A percentile compares a stretch with the other conserved stretches of the same genome.
Conservation (phyloP, 1,139 yeast genomes). For the Yamadazyma oceani region DNA sequence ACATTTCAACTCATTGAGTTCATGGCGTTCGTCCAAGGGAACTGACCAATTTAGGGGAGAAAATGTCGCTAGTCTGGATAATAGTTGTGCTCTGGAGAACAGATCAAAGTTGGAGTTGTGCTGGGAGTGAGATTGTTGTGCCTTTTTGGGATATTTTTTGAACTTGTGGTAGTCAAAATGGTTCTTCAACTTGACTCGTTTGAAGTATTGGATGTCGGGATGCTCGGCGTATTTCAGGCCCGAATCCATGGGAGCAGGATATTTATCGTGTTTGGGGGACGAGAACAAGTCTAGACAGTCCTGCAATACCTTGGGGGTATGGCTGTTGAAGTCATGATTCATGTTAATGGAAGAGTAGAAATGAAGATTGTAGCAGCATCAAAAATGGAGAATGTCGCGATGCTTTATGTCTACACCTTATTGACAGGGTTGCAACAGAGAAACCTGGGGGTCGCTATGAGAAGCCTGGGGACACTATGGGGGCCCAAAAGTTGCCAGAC, state of each 20-base stretch:
- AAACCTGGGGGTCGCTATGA: no score
- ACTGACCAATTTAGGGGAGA: constrained; percentile 38
- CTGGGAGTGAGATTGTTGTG: constrained; percentile 14
- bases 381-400: neutral
- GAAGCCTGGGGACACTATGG: no score
- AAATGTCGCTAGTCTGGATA: constrained; percentile 30
- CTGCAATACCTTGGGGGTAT: constrained; percentile 30
- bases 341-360: neutral
- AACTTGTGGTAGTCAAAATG: constrained; percentile 39
- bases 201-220: constrained; percentile 44
- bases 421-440: no score
- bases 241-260: constrained; percentile 13
- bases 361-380: neutral
- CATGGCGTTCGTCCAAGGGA: constrained; percentile 18
- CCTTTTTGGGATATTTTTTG: constrained; percentile 18
- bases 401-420: no score
- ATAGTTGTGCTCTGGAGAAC: constrained; percentile 27
- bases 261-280: constrained; percentile 21
- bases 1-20: constrained; percentile 36
- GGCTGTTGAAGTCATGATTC: neutral
- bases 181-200: constrained; percentile 33
- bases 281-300: constrained; percentile 29
- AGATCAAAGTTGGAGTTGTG: constrained; percentile 32
- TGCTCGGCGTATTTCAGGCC: constrained; percentile 23
- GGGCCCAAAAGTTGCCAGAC: no score